Evolutionary conservation across 2,329 filamentous ascomycete genomes (phyloP), one percentile per base, ranked within the genome.

Genomic region (Phialophora chinensis): DNA sequence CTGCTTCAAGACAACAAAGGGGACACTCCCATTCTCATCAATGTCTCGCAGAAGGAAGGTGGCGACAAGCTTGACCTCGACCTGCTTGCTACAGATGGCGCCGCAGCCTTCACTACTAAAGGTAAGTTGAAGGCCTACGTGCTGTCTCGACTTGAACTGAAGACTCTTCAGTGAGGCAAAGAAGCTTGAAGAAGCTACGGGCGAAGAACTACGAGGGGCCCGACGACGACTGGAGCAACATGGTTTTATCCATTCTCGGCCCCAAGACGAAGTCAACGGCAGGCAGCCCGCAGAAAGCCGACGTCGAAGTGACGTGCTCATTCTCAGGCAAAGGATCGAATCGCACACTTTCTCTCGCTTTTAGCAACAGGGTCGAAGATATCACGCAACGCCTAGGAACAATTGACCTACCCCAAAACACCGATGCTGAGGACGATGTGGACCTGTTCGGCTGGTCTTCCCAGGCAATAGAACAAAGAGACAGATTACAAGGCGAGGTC

Each of bases 301-400:
- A 60, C 47, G 60, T 73, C 54, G 64, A 70, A 17, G 66, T 68
- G 44, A 56, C 49, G 4, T 71, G 70, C 44, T 70, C 67, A 12
- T 52, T 67, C 27, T 57, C 67, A 12, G 70, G 67, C 29, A 68
- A 65, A 44, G 76, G 78, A 60, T 65, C 71, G 14, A 68, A 71
- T 23, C 27, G 68, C 55, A 75, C 78, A 47, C 63, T 83, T 42
- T 71, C 77, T 3, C 78, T 83, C 52, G 76, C 77, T 1, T 75
- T 82, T 54, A 76, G 77, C n/a, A 81, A 79, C 66, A 74, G 75
- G 52, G 77, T 83, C 50, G 76, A 81, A 68, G 81, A 80, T 25
- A 87, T 88, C 74, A 82, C 79, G 77, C 84, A 86, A 83, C 82
- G 77, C 57, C 79, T 88, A 25, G 87, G 87, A 29, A 77, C 82